Base-by-base conservation (phyloP, 306 rosid species). In the Rubus idaeus region DNA sequence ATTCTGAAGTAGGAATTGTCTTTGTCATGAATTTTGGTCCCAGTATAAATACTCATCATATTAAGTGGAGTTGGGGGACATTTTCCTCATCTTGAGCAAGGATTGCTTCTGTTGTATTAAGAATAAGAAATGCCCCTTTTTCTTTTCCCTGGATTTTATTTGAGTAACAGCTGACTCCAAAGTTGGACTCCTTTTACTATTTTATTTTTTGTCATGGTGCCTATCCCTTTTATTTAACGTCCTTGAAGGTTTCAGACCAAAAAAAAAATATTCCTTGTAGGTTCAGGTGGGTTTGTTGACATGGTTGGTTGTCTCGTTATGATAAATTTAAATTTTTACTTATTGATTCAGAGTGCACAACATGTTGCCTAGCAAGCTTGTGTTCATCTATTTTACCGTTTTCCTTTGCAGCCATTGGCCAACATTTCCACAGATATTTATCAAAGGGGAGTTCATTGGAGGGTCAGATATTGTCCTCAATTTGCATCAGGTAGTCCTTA, bases 371-470 rank as follows among this genome's bases (percentile, higher is more conserved):
- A 0, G 46, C 7, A 42, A 42, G 46, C 46, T 42, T 42, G 46
- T 42, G 7, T 42, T 42, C 46, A 42, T 42, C 46, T 42, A 4
- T 42, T 42, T 42, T 42, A 42, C 46, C 7, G 5, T 42, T 42
- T 58, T 67, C 58, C 26, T 60, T 5, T 79, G 83, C 88, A 94
- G 96, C 84, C 44, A 77, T 67, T 90, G 96, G 96, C 98, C 96
- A 65, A 94, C 97, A 70, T 90, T 94, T 84, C 97, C 98, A 0
- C 97, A 94, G 79, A 80, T 94, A 68, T 94, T 92, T 91, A 86
- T 94, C 53, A 90, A 92, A 86, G 97, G 97, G 71, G 97, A 94
- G 86, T 95, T 95, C 66, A 70, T 92, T 80, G 98, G 98, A 73
- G 97, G 97, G 49, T 92, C 98, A 5, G 96, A 92, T 79, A 90